Percentiles rank a stretch among this genome's conserved stretches.
Evolutionary conservation across 177 flowering plant species (phyloP).

Genomic region (Vitis hybrid): DNA sequence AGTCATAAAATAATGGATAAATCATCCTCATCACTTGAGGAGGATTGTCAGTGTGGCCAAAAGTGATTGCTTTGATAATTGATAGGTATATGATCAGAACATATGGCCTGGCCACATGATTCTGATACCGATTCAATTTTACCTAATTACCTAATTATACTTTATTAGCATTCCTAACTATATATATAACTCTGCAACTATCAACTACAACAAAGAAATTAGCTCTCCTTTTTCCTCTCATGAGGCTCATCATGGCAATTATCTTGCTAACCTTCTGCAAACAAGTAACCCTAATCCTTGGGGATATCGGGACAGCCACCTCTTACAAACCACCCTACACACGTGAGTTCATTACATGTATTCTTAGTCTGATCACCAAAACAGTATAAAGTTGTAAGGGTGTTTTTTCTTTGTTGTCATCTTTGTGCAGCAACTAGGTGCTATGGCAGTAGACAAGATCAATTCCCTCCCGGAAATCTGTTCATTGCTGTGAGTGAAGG

Average conservation of each 20-base stretch:
- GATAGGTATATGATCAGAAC: too few species aligned
- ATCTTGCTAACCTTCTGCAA: background rate
- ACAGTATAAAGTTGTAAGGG: background rate
- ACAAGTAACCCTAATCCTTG: background rate
- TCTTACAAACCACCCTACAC: slow-evolving; percentile 6
- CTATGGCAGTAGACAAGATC: slow-evolving; percentile 20
- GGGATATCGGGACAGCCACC: slow-evolving; percentile 8
- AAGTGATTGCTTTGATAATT: too few species aligned
- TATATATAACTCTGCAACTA: too few species aligned
- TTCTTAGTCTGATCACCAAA: too few species aligned
- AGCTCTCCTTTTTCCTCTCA: too few species aligned
- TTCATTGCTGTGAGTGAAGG: slow-evolving; percentile 36
- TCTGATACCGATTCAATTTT: too few species aligned
- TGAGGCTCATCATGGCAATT: background rate
- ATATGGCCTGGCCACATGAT: too few species aligned
- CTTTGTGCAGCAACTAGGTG: slow-evolving; percentile 31
- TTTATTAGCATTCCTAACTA: too few species aligned
- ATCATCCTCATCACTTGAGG: too few species aligned
- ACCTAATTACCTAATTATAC: too few species aligned
- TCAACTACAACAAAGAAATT: background rate
- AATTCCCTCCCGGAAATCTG: slow-evolving; percentile 24
- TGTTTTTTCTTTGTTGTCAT: background rate
- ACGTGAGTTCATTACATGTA: background rate
- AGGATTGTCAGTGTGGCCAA: too few species aligned
- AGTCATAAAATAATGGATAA: too few species aligned